Evolutionary conservation across 306 rosid species (phyloP).

Genomic region (Ziziphus jujuba): DNA sequence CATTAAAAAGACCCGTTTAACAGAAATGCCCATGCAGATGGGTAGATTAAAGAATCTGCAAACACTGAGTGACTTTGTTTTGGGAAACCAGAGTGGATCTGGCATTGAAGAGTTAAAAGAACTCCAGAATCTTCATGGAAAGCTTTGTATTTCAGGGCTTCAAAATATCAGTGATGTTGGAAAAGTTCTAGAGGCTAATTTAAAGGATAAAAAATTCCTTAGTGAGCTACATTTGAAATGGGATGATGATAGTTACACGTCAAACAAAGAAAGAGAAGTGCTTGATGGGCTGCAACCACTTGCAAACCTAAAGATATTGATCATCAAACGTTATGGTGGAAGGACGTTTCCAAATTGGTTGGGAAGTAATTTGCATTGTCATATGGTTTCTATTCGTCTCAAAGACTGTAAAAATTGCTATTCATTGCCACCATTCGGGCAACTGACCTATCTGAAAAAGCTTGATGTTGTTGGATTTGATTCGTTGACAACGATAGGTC

Average conservation of each 20-base stretch:
- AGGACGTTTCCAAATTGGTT: slow-evolving; percentile 15
- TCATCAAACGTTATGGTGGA: slow-evolving; percentile 3
- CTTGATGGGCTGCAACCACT: neutral
- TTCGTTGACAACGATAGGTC: too few relatives aligned
- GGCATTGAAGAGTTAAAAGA: neutral
- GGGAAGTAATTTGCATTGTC: neutral
- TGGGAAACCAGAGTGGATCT: neutral
- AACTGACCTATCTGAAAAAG: too few relatives aligned
- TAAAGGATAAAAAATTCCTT: too few relatives aligned
- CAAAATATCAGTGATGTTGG: neutral
- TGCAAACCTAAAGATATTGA: neutral
- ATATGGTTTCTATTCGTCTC: neutral
- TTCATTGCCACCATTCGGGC: neutral
- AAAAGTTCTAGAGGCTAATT: slow-evolving; percentile 20
- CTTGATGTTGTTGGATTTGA: too few relatives aligned
- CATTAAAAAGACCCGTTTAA: too few relatives aligned
- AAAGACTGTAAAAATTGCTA: neutral
- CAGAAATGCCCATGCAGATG: slow-evolving; percentile 1
- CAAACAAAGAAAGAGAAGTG: neutral
- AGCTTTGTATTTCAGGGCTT: neutral
- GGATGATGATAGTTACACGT: neutral
- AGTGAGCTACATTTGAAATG: slow-evolving; percentile 9
- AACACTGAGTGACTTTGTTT: too few relatives aligned
- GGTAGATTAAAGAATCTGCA: too few relatives aligned
- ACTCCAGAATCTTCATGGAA: slow-evolving; percentile 18